phyloP scores from a whole-genome alignment of 129 eudicot genomes.

The Solidago caesia region DNA sequence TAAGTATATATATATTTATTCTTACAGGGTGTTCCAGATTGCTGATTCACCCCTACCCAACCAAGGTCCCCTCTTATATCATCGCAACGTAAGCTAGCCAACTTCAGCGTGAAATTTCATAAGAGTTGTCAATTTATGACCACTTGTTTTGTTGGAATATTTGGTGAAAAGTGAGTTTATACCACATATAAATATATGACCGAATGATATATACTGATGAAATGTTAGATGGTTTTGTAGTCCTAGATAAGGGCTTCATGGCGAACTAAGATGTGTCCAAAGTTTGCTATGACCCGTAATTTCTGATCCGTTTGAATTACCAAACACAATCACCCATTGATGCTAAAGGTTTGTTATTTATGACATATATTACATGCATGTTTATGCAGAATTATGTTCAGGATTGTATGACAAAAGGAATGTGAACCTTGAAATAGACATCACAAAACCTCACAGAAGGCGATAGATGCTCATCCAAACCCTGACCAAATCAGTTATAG shows the following conservation, averaged over 20 bases:
- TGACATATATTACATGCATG: not conserved
- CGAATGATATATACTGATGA: not conserved
- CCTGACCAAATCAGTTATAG: conserved; percentile 41
- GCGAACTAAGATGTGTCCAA: too few relatives aligned
- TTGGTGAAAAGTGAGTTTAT: not conserved
- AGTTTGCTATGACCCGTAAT: too few relatives aligned
- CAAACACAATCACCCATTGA: conserved; percentile 36
- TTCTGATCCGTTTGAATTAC: conserved; percentile 5
- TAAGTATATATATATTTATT: too few relatives aligned
- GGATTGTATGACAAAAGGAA: conserved; percentile 37
- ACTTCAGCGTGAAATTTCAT: too few relatives aligned
- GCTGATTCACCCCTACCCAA: conserved; percentile 51
- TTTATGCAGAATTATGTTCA: conserved; percentile 50
- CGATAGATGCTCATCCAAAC: conserved; percentile 47
- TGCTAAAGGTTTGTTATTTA: conserved; percentile 51
- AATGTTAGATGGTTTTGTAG: too few relatives aligned
- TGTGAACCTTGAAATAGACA: conserved; percentile 65
- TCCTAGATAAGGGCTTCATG: too few relatives aligned
- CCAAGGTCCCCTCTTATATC: conserved; percentile 43
- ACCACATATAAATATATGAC: not conserved
- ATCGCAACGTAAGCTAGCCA: conserved; percentile 38
- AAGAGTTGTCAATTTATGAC: too few relatives aligned
- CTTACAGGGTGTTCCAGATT: conserved; percentile 9
- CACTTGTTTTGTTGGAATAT: too few relatives aligned
- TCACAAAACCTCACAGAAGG: conserved; percentile 40